Percentiles rank a stretch among this genome's conserved stretches.
Conservation (phyloP, 1,284 basidiomycete genomes). For the Ganoderma multipileum region DNA sequence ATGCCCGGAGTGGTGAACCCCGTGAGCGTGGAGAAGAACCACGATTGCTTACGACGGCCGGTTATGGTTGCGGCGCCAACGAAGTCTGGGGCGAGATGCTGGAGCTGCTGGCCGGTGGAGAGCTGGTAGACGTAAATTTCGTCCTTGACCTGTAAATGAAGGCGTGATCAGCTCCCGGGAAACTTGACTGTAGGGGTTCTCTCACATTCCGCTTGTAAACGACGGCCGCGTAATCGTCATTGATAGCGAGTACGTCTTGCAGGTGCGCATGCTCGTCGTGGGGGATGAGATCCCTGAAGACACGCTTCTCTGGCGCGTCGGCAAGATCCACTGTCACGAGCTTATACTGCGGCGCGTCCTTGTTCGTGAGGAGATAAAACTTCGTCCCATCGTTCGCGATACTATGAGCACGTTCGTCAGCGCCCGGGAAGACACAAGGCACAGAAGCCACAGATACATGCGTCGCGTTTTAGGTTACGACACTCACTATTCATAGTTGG, state of each 20-base stretch:
- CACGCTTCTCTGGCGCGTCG: constrained; percentile 48
- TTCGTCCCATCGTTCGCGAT: constrained; percentile 72
- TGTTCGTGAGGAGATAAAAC: constrained; percentile 73
- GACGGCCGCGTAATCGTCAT: constrained; percentile 66
- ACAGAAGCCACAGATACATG: not conserved
- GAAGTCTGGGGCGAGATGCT: constrained; percentile 69
- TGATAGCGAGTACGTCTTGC: constrained; percentile 57
- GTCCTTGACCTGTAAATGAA: constrained; percentile 70
- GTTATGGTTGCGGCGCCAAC: constrained; percentile 72
- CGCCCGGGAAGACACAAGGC: not conserved
- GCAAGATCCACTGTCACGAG: constrained; percentile 72
- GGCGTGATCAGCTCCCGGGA: not conserved
- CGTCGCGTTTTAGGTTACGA: not conserved
- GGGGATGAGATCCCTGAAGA: constrained; percentile 70
- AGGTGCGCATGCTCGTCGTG: constrained; percentile 74
- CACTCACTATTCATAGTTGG: constrained; percentile 67
- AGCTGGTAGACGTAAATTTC: constrained; percentile 81
- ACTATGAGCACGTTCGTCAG: constrained; percentile 44
- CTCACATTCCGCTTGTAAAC: constrained; percentile 80
- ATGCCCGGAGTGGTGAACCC: constrained; percentile 82
- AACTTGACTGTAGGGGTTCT: not conserved
- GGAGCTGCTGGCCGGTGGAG: constrained; percentile 59
- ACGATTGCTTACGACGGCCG: constrained; percentile 62
- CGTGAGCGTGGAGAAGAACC: constrained; percentile 73
- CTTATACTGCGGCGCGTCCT: constrained; percentile 71